phyloP scores from a whole-genome alignment of 1,284 basidiomycete genomes.

The Phellopilus nigrolimitatus region DNA sequence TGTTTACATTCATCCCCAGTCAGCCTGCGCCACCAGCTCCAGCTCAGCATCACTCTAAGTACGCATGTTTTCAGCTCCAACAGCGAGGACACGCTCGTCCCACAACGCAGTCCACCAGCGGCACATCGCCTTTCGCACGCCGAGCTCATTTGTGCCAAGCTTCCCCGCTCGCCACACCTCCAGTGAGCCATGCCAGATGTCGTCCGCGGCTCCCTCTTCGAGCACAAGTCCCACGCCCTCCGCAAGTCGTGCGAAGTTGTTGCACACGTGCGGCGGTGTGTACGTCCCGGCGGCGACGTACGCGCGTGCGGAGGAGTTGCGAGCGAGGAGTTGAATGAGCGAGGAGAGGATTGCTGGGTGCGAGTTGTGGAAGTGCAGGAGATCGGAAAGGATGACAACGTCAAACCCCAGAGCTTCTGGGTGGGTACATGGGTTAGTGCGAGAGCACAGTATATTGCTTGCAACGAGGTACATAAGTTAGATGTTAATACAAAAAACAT shows the following conservation, averaged over 20 bases:
- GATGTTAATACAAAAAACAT: neutral
- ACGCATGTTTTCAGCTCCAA: no score
- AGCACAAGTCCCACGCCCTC: slow-evolving; percentile 41
- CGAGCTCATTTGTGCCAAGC: slow-evolving; percentile 18
- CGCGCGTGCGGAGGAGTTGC: slow-evolving; percentile 36
- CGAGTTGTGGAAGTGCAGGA: slow-evolving; percentile 61
- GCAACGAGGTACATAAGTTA: neutral
- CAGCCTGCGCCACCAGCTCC: neutral
- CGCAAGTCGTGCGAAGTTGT: slow-evolving; percentile 45
- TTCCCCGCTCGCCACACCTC: slow-evolving; percentile 13
- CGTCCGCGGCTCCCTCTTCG: slow-evolving; percentile 34
- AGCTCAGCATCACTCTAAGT: no score
- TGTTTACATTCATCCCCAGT: neutral
- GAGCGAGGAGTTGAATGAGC: slow-evolving; percentile 43
- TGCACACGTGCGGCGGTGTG: slow-evolving; percentile 50
- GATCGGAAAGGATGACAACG: slow-evolving; percentile 59
- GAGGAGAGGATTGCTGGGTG: slow-evolving; percentile 55
- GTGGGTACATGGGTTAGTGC: neutral
- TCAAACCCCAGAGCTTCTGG: slow-evolving; percentile 41
- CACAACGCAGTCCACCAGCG: slow-evolving; percentile 25
- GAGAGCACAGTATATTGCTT: neutral
- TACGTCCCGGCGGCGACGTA: slow-evolving; percentile 65
- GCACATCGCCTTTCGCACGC: slow-evolving; percentile 24
- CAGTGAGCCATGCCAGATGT: slow-evolving; percentile 20
- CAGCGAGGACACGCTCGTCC: slow-evolving; percentile 4